A percentile compares a stretch with the other conserved stretches of the same genome.
Evolutionary conservation across 2,329 filamentous ascomycete genomes (phyloP).

Genomic region (Cyphellophora attinorum): DNA sequence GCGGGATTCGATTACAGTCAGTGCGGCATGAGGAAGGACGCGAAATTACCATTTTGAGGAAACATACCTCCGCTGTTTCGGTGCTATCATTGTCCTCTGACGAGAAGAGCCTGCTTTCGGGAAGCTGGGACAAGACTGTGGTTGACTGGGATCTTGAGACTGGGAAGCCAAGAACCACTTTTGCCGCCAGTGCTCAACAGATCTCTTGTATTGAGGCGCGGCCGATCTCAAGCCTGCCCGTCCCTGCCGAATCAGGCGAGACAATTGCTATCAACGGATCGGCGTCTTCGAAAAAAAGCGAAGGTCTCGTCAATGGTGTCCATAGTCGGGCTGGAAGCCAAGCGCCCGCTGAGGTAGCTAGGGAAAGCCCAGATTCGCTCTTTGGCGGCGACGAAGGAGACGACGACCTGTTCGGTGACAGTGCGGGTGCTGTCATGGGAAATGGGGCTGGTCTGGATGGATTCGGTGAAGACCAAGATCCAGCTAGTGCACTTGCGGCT

Average conservation of each 20-base stretch:
- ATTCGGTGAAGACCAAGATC: conserved; percentile 76
- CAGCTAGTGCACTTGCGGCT: conserved; percentile 63
- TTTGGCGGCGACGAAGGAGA: conserved; percentile 67
- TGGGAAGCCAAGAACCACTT: conserved; percentile 65
- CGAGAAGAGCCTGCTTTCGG: conserved; percentile 78
- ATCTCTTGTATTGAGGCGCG: conserved; percentile 82
- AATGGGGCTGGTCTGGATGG: conserved; percentile 42
- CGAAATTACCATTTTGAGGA: conserved; percentile 67
- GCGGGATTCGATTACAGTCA: conserved; percentile 85
- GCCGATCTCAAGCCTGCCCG: conserved; percentile 62
- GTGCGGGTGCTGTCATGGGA: conserved; percentile 44
- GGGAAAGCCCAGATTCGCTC: conserved; percentile 66
- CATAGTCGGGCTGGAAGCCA: conserved; percentile 24
- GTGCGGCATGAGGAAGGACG: conserved; percentile 92
- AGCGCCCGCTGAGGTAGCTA: conserved; percentile 44
- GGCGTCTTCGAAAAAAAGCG: conserved; percentile 65
- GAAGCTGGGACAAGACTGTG: conserved; percentile 92
- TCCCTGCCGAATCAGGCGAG: conserved; percentile 63
- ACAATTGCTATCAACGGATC: conserved; percentile 51
- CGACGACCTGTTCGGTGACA: conserved; percentile 83
- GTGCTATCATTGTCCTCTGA: conserved; percentile 73
- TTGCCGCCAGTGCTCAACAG: conserved; percentile 68
- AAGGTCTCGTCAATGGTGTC: conserved; percentile 47
- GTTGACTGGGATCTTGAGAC: conserved; percentile 93
- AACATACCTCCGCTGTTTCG: conserved; percentile 86